Percentiles rank a stretch among this genome's conserved stretches.
phyloP scores from a whole-genome alignment of 1,284 basidiomycete species.

The Exobasidium cylindrosporum region DNA sequence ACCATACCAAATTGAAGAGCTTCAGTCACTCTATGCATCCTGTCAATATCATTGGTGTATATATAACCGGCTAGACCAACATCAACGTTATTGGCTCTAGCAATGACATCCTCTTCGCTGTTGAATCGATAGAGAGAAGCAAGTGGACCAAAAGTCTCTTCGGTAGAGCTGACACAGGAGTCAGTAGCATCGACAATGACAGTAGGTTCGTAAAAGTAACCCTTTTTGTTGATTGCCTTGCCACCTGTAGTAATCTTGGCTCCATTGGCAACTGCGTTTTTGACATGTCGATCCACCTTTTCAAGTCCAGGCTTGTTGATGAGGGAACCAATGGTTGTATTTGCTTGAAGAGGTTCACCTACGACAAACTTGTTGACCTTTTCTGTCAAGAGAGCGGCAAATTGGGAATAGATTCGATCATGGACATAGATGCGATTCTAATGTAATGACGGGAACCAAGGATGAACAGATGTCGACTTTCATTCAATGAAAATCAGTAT shows the following conservation, averaged over 20 bases:
- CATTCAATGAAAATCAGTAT: no score
- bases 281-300: constrained; percentile 83
- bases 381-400: constrained; percentile 74
- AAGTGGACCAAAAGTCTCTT: constrained; percentile 56
- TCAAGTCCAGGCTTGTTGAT: constrained; percentile 81
- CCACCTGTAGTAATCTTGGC: constrained; percentile 87
- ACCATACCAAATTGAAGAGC: constrained; percentile 95
- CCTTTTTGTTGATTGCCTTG: constrained; percentile 60
- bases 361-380: constrained; percentile 83
- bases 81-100: constrained; percentile 76
- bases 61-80: constrained; percentile 72
- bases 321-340: constrained; percentile 81
- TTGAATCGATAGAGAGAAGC: constrained; percentile 70
- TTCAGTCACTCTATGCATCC: constrained; percentile 97
- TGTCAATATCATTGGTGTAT: constrained; percentile 69
- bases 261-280: constrained; percentile 77
- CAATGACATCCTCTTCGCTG: constrained; percentile 86
- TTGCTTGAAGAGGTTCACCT: constrained; percentile 78
- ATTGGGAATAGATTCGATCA: constrained; percentile 69
- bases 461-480: no score
- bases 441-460: no score
- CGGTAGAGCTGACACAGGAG: constrained; percentile 57
- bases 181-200: constrained; percentile 78
- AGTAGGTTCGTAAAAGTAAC: constrained; percentile 80
- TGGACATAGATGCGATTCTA: constrained; percentile 65